Base-by-base conservation (phyloP, 805 yeast genomes). In the Tetrapisispora iriomotensis region DNA sequence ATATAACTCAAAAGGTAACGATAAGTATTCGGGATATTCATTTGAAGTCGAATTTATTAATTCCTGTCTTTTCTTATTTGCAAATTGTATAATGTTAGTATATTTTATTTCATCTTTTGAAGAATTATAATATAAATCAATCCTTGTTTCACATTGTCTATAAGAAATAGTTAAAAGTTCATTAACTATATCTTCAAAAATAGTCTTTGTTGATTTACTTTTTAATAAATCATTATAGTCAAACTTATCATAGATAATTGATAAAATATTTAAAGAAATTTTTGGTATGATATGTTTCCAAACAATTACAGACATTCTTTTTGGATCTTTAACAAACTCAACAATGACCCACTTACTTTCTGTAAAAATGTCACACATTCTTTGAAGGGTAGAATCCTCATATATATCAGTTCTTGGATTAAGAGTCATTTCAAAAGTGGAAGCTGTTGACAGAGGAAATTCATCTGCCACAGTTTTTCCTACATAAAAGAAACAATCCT, bases 1-100 rank as follows among this genome's bases (percentile, higher is more conserved):
- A 40, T 60, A 60, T n/a, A 60, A 48, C 44, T 60, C 64, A 45
- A 58, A 60, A 13, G 61, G 56, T 18, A 60, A 31, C 1, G 59
- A 47, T 32, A 60, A 43, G 46, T 50, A 57, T 36, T 57, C 62
- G 1, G 62, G 62, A 41, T 58, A 54, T 42, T 58, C 60, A 37
- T 47, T 57, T 10, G 48, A 50, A 1, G 56, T 51, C 4, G 50
- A 45, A 8, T 45, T 45, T 12, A 49, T 49, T 18, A 58, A 38
- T 17, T 47, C 49, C 30, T 38, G 43, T 22, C 53, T 51, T 24
- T 54, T 53, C n/a, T 41, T 37, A 34, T 53, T 50, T 13, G 53
- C 44, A 17, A 44, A 41, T 2, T 44, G 36, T 4, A 56, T 44
- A 21, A 57, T 49, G 10, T 40, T 42, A 3, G 43, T 36, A 36